phyloP scores from a whole-genome alignment of 2,329 filamentous ascomycete species.

The Clarireedia sp. region DNA sequence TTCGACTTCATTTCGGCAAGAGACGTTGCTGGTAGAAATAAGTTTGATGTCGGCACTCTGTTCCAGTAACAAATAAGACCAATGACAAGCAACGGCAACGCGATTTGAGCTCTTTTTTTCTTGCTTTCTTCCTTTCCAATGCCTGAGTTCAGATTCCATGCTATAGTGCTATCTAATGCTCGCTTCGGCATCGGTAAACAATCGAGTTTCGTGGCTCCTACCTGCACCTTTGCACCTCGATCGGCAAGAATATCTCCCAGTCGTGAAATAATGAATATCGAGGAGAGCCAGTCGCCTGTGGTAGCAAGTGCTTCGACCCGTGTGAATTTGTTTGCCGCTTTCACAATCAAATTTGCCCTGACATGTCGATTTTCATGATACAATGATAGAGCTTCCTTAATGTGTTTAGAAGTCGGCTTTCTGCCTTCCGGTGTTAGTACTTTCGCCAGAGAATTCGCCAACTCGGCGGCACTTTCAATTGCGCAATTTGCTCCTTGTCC shows the following conservation, averaged over 20 bases:
- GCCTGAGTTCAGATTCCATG: conserved; percentile 14
- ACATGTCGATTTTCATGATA: conserved; percentile 18
- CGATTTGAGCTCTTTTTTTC: neutral
- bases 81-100: neutral
- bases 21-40: neutral
- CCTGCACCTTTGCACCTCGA: conserved; percentile 15
- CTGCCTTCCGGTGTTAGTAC: neutral
- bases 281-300: conserved; percentile 14
- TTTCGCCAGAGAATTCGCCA: conserved; percentile 28
- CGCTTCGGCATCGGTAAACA: conserved; percentile 25
- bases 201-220: conserved; percentile 25
- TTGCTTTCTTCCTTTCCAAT: conserved; percentile 3
- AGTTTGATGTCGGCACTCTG: neutral
- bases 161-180: conserved; percentile 22
- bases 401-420: neutral
- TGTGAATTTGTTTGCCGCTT: conserved; percentile 20
- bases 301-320: conserved; percentile 18
- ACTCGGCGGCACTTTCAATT: conserved; percentile 33
- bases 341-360: conserved; percentile 16
- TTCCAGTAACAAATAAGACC: neutral
- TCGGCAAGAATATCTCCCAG: conserved; percentile 19
- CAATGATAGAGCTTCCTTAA: neutral
- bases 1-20: neutral
- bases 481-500: conserved; percentile 36
- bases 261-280: conserved; percentile 13